Evolutionary conservation across 108 stramenopile genomes (phyloP), one percentile per base, ranked within the genome.

Genomic region (Conticribra guillardii): DNA sequence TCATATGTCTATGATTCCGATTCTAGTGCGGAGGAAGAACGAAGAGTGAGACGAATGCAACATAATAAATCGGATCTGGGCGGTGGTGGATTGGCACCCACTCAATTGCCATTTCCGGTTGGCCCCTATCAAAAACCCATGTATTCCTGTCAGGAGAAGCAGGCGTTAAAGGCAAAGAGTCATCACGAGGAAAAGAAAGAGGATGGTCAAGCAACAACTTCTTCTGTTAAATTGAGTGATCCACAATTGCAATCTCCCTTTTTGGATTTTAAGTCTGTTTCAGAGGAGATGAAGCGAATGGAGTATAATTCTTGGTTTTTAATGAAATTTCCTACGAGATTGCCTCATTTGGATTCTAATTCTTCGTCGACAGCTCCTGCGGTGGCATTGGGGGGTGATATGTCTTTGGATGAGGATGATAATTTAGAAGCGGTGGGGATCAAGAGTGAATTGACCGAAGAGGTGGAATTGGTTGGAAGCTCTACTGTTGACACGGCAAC

Each of bases 1-100:
- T 82, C 73, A 11, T 82, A 58, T 61, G 79, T 77, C 51, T 94
- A 94, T 62, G 92, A 94, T 75, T 89, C 90, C 11, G 92, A 94
- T 79, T 91, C 92, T 4, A 91, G 90, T 63, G 49, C 44, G 11
- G 92, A 91, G 52, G 86, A 73, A n/a, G 9, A 27, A 24, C 47
- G 53, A 17, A 28, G 45, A 22, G 23, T 29, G 14, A 41, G 44
- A 19, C 32, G 8, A 16, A 76, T 26, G 28, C 57, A 62, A 52
- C 33, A 44, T 55, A 69, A 14, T 27, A n/a, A 16, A 29, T 24
- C 57, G 0, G 27, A 22, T 24, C 46, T 21, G 27, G 30, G 41
- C 4, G 47, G 46, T 0, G 26, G 15, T 11, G 66, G 52, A 0
- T 58, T 80, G 66, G 64, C 70, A 29, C 82, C 85, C 0, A 54